Base-by-base conservation (phyloP, 495 filamentous ascomycete species). In the Aspergillus panamensis region DNA sequence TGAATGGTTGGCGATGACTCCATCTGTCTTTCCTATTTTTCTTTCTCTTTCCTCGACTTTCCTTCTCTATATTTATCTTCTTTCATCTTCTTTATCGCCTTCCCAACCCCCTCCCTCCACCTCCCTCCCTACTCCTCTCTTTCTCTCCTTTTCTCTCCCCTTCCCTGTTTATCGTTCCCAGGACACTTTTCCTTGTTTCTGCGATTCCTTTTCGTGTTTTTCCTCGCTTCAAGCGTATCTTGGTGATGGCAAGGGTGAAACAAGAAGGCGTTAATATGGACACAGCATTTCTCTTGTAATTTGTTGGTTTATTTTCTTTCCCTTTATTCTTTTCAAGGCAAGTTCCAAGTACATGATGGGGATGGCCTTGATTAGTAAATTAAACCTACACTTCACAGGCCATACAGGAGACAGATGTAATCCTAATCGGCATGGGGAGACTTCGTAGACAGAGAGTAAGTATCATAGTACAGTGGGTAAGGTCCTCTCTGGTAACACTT, bases 171-270 rank as follows among this genome's bases (percentile, higher is more conserved):
- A 17, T 44, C 25, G 5, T 25, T 25, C 25, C 2, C 25, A 25
- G 25, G 25, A 25, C 2, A 25, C 25, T 25, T 5, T 25, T 25
- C 5, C 25, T 25, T 25, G 25, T 39, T 48, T 49, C 49, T 7
- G 5, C 37, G 25, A 50, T 32, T 47, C 48, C 16, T 54, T 54
- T 51, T 39, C 48, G 17, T n/a, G n/a, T n/a, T 43, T 29, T 35
- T 50, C 51, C 20, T 51, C n/a, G 9, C 8, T 40, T 6, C 4
- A 40, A 40, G 37, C 37, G 37, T 12, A 40, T 13, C 16, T 14
- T 40, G 8, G 3, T 40, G 16, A 40, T 9, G 9, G n/a, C n/a
- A n/a, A n/a, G n/a, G 37, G 9, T 16, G 12, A 13, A 13, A 1
- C 37, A 2, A 40, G 37, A 40, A 7, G 37, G 37, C 37, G 37